A percentile compares a stretch with the other conserved stretches of the same genome.
phyloP scores from a whole-genome alignment of 2,329 filamentous ascomycete genomes.

The Fusarium sp. region DNA sequence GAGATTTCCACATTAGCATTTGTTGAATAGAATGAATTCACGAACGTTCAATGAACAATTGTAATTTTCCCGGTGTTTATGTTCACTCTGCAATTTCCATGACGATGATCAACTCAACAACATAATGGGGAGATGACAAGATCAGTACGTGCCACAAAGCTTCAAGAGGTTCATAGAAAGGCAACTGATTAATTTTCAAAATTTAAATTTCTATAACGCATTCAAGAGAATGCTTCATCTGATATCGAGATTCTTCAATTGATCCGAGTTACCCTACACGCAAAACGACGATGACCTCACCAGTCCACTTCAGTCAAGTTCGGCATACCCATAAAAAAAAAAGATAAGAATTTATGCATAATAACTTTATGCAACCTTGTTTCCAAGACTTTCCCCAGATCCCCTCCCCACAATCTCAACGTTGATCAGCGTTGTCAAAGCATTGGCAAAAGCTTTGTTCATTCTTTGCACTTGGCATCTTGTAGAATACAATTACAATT shows the following conservation, averaged over 20 bases:
- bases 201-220: no score
- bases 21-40: neutral
- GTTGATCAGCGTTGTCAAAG: neutral
- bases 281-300: neutral
- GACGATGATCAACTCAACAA: no score
- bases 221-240: no score
- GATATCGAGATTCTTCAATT: no score
- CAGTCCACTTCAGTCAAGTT: neutral
- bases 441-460: slow-evolving; percentile 2
- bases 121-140: no score
- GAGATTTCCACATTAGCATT: neutral
- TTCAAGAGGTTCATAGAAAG: no score
- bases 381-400: neutral
- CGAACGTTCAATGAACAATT: neutral
- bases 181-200: no score
- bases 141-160: no score
- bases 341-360: neutral
- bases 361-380: neutral
- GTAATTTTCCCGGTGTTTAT: no score
- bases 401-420: neutral
- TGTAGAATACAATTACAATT: neutral
- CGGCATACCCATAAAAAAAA: neutral
- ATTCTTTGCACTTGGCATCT: neutral
- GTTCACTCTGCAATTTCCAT: no score
- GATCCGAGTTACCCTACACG: neutral